Evolutionary conservation across 768 basidiomycete species (phyloP), one percentile per base, ranked within the genome.

Genomic region (Pleurotus salmoneostramineus): DNA sequence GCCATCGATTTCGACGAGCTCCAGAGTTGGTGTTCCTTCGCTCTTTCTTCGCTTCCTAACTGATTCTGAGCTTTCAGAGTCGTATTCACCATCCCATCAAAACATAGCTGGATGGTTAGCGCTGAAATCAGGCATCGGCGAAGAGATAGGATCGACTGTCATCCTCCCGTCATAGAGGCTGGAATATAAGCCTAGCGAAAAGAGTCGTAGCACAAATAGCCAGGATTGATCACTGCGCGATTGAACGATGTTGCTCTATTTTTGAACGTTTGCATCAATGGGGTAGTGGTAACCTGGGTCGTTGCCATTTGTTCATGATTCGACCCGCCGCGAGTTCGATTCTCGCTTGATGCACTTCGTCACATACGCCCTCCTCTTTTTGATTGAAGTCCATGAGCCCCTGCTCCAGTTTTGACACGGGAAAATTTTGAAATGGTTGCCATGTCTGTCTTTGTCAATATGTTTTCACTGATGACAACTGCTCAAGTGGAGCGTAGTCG

Each of bases 141-240:
- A 31, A 27, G 21, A 27, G 21, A 27, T 27, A 27, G 21, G 21
- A 27, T 27, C 21, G 21, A 27, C 43, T 33, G 59, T 60, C 11
- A 57, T 58, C 3, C 47, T 57, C 43, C 58, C 56, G 17, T 45
- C n/a, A 51, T 58, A 11, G 32, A 57, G 50, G 37, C 60, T 21
- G 47, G 45, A 27, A 45, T 55, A 31, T 50, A 37, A 6, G 42
- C 45, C 45, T 42, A 42, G n/a, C 45, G 21, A 27, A 7, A 27
- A n/a, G 14, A 47, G 21, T 8, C 45, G 2, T 17, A n/a, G 45
- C 35, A 47, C 12, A 47, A 27, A 27, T 8, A 47, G 45, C 12
- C 21, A 27, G 21, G 21, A 27, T 27, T 27, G 21, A 27, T 27
- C 21, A 27, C 21, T 27, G 21, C 21, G 21, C 21, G 3, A 27